Evolutionary conservation across 768 basidiomycete genomes (phyloP).

Genomic region (Termitomyces eurrhizus): DNA sequence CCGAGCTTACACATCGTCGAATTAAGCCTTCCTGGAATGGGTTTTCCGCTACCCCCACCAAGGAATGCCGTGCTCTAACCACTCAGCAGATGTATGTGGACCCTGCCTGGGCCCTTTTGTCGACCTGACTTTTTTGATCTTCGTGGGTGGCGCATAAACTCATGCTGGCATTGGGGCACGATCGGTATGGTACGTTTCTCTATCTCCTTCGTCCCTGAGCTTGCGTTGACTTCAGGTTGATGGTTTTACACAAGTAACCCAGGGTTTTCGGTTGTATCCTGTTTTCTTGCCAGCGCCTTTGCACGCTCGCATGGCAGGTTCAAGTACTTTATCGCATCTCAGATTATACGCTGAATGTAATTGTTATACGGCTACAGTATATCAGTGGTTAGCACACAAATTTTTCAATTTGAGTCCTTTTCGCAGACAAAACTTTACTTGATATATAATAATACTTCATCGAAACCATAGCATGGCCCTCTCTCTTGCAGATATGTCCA

Average conservation of each 20-base stretch:
- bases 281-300: background rate
- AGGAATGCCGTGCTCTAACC: slow-evolving; percentile 45
- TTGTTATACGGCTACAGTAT: background rate
- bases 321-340: background rate
- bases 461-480: slow-evolving; percentile 2
- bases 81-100: slow-evolving; percentile 41
- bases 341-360: background rate
- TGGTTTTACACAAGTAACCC: slow-evolving; percentile 29
- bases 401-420: slow-evolving; percentile 24
- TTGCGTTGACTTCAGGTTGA: background rate
- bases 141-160: slow-evolving; percentile 41
- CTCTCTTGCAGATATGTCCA: slow-evolving; percentile 20
- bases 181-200: slow-evolving; percentile 36
- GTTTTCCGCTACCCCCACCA: slow-evolving; percentile 54
- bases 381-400: slow-evolving; percentile 47
- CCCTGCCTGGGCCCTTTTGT: slow-evolving; percentile 20
- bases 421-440: background rate
- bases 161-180: slow-evolving; percentile 45
- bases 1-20: slow-evolving; percentile 66
- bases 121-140: background rate
- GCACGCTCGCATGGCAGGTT: background rate
- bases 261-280: slow-evolving; percentile 2
- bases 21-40: slow-evolving; percentile 56
- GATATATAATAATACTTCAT: background rate
- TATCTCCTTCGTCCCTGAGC: background rate